These are phyloP conservation scores for Pseudogymnoascus sp. DNA, from an alignment of 2,329 filamentous ascomycete genomes.

Conservation along the genomic window DNA sequence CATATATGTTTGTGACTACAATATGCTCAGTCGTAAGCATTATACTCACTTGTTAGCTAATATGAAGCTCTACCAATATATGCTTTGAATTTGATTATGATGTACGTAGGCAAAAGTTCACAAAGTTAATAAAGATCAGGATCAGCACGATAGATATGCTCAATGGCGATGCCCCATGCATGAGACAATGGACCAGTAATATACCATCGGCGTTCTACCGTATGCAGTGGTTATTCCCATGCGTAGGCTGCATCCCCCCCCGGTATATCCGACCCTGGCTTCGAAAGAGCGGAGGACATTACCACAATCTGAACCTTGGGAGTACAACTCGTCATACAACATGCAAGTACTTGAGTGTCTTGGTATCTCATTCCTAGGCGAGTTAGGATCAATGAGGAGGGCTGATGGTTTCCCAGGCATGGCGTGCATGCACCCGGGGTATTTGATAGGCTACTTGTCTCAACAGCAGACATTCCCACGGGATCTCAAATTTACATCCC, in stretches of 20 bases:
- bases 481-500: neutral
- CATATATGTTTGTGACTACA: neutral
- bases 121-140: neutral
- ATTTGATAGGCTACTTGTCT: slow-evolving; percentile 1
- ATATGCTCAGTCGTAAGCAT: neutral
- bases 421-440: neutral
- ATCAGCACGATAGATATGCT: neutral
- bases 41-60: neutral
- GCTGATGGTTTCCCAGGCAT: neutral
- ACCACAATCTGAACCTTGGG: neutral
- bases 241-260: neutral
- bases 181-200: neutral
- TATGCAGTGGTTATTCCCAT: neutral
- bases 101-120: neutral
- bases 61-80: neutral
- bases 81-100: neutral
- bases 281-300: neutral
- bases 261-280: neutral
- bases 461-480: neutral
- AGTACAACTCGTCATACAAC: neutral
- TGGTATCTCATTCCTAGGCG: neutral
- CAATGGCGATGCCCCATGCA: neutral
- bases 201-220: neutral
- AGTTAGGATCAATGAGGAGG: neutral
- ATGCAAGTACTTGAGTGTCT: neutral